phyloP scores from a whole-genome alignment of 148 eudicot genomes.

The Rhododendron molle region DNA sequence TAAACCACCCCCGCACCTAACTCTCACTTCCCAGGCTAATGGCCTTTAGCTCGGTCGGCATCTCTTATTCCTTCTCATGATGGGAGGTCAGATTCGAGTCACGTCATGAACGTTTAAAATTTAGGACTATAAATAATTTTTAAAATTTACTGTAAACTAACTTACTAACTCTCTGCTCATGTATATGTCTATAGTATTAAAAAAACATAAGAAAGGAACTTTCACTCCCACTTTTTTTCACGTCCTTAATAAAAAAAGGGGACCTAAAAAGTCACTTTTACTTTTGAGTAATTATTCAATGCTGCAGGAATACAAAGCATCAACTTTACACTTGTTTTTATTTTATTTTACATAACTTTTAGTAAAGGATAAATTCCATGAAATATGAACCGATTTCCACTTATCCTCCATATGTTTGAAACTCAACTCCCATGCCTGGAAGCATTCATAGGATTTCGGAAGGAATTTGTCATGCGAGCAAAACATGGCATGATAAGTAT shows the following conservation, averaged over 20 bases:
- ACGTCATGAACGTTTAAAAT: too few relatives aligned
- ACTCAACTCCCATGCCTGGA: too few relatives aligned
- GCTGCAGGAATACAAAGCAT: background rate
- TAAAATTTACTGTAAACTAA: too few relatives aligned
- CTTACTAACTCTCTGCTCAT: too few relatives aligned
- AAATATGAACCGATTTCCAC: too few relatives aligned
- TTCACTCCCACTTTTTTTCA: background rate
- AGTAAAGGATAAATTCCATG: background rate
- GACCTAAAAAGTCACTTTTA: background rate
- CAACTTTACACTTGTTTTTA: background rate
- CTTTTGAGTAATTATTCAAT: background rate
- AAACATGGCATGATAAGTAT: too few relatives aligned
- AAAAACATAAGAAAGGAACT: background rate
- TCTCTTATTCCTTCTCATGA: too few relatives aligned
- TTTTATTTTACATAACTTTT: too few relatives aligned
- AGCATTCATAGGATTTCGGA: too few relatives aligned
- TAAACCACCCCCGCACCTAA: background rate
- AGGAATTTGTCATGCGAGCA: background rate
- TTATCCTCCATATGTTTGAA: background rate
- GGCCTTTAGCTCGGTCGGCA: too few relatives aligned
- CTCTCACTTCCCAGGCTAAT: background rate
- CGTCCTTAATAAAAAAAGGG: background rate
- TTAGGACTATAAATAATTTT: fast-evolving
- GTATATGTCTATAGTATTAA: too few relatives aligned
- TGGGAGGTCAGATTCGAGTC: too few relatives aligned